Percentiles rank a stretch among this genome's conserved stretches.
Conservation (phyloP, 2,329 filamentous ascomycete genomes). For the Colletotrichum simmondsii region DNA sequence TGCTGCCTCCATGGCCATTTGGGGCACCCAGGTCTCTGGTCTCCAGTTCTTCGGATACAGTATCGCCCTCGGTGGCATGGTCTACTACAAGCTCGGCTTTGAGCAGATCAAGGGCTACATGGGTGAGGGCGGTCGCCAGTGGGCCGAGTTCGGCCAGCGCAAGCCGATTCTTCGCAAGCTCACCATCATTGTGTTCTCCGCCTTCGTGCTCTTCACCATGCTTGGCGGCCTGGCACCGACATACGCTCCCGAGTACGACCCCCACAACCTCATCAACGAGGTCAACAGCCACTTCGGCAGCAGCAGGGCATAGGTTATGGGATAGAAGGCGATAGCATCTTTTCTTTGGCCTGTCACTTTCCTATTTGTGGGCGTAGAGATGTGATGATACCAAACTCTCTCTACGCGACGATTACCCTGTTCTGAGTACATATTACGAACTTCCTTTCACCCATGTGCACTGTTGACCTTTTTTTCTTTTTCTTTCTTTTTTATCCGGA, state of each 20-base stretch:
- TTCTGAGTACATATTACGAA: slow-evolving; percentile 34
- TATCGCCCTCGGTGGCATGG: slow-evolving; percentile 81
- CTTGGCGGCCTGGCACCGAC: slow-evolving; percentile 74
- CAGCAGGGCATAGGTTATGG: slow-evolving; percentile 28
- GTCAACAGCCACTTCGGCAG: slow-evolving; percentile 63
- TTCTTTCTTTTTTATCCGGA: slow-evolving; percentile 2
- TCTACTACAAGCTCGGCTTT: slow-evolving; percentile 87
- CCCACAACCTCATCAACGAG: slow-evolving; percentile 58
- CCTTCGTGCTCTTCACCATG: slow-evolving; percentile 76
- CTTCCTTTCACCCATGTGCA: slow-evolving; percentile 17
- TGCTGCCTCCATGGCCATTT: slow-evolving; percentile 82
- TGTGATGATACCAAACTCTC: slow-evolving; percentile 24
- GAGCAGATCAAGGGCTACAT: slow-evolving; percentile 87
- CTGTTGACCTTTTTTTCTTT: neutral
- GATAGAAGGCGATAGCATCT: neutral
- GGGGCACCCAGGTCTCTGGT: slow-evolving; percentile 78
- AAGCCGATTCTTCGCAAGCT: slow-evolving; percentile 84
- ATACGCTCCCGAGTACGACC: slow-evolving; percentile 66
- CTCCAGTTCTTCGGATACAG: slow-evolving; percentile 88
- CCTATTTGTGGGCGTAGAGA: slow-evolving; percentile 22
- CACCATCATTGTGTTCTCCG: slow-evolving; percentile 71
- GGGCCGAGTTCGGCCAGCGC: slow-evolving; percentile 85
- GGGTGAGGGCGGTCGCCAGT: slow-evolving; percentile 77
- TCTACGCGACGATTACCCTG: slow-evolving; percentile 27
- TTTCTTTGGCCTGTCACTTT: slow-evolving; percentile 4